Base-by-base conservation (phyloP, 345 rosid genomes). In the Corchorus capsularis region DNA sequence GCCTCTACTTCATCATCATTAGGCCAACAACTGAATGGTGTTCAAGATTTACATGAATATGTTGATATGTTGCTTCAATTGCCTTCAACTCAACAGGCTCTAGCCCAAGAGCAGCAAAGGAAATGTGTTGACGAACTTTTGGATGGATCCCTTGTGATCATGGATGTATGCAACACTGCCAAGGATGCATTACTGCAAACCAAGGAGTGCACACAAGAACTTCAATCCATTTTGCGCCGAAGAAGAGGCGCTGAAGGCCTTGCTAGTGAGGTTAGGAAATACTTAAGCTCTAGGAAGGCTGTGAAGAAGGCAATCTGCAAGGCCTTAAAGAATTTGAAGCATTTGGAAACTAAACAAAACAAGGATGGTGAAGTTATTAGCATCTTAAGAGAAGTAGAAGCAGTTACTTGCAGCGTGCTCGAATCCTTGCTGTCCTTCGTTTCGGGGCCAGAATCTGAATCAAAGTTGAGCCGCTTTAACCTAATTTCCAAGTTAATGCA, bases 281-380 rank as follows among this genome's bases (percentile, higher is more conserved):
- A 39, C 43, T 39, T 39, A 39, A 6, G 1, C 43, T 39, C 43
- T 4, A 87, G 91, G 83, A 88, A 79, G 71, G 41, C 70, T 6
- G 73, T 79, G 45, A 87, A 83, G 75, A 87, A 78, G 75, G 78
- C 86, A 71, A 73, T 87, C 73, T 77, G 73, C 8, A 86, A 83
- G 77, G 81, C 80, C 60, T 19, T 80, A 54, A 82, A 64, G 75
- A 73, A 10, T 54, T 75, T 83, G 69, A 76, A 83, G 71, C 69
- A 27, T 19, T 7, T 71, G 63, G 54, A 77, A 61, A 27, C 27
- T 27, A 27, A 78, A 68, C 63, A 82, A 74, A 61, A 7, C 15
- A 72, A 52, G n/a, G 67, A 39, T 9, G 56, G 67, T 9, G 77
- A 80, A 55, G 67, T 80, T 14, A 45, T 7, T 16, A 41, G 32